phyloP scores from a whole-genome alignment of 1,284 basidiomycete genomes.

The Amylostereum areolatum region DNA sequence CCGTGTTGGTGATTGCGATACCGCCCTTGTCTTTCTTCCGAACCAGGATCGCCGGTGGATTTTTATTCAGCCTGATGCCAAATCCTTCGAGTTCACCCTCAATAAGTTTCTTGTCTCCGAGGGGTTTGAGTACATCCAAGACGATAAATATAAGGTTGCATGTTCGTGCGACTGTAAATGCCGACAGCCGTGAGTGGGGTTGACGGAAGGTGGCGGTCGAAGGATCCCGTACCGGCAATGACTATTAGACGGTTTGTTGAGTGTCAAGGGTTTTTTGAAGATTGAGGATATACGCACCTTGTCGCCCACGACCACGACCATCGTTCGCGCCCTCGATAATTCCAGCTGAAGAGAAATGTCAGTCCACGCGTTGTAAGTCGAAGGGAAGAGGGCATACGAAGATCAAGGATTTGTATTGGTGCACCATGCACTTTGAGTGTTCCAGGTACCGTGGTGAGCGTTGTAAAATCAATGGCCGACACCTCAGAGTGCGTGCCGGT shows the following conservation, averaged over 20 bases:
- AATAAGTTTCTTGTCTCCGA: constrained; percentile 91
- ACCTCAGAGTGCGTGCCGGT: constrained; percentile 97
- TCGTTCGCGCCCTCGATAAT: constrained; percentile 99
- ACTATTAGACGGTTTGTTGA: constrained; percentile 32
- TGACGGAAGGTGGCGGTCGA: background rate
- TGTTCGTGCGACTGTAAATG: constrained; percentile 78
- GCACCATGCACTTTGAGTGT: constrained; percentile 95
- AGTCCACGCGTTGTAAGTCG: constrained; percentile 10
- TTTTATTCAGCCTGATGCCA: constrained; percentile 95
- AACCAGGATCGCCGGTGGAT: constrained; percentile 84
- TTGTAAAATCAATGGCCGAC: constrained; percentile 99
- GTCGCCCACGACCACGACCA: constrained; percentile 94
- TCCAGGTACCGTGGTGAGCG: constrained; percentile 89
- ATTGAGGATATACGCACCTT: constrained; percentile 49
- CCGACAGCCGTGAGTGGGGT: constrained; percentile 8
- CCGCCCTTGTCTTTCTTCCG: constrained; percentile 96
- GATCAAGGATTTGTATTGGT: constrained; percentile 81
- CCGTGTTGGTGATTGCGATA: constrained; percentile 90
- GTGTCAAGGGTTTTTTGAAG: constrained; percentile 2
- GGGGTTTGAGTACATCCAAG: constrained; percentile 94
- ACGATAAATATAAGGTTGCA: constrained; percentile 99
- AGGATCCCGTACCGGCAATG: constrained; percentile 65
- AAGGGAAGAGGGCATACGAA: constrained; percentile 48
- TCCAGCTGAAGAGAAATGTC: constrained; percentile 54
- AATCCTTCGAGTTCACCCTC: constrained; percentile 94